Evolutionary conservation across 371 early-diverging fungal species (phyloP).

Genomic region (Actinomucor elegans): DNA sequence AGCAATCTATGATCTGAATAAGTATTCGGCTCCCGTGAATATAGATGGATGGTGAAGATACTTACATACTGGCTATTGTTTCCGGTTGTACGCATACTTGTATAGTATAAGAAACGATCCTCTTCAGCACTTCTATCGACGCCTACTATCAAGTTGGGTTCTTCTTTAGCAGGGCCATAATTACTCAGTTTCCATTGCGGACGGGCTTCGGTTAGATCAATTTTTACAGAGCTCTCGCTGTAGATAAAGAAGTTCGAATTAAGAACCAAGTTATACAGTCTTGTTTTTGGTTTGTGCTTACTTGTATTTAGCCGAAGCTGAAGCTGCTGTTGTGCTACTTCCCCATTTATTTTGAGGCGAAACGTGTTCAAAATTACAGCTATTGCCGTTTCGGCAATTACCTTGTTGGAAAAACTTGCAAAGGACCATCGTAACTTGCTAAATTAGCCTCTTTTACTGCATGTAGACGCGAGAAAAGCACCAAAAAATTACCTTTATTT

Average conservation of each 20-base stretch:
- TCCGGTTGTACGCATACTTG: constrained; percentile 33
- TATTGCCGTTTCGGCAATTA: constrained; percentile 45
- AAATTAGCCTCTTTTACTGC: no score
- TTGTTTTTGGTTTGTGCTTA: not conserved
- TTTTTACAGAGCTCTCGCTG: constrained; percentile 44
- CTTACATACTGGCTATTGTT: constrained; percentile 44
- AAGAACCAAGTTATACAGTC: not conserved
- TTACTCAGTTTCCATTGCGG: constrained; percentile 53
- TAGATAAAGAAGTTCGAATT: not conserved
- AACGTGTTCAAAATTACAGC: constrained; percentile 47
- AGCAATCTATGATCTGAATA: constrained; percentile 12
- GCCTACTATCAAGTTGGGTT: constrained; percentile 62
- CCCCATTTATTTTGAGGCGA: constrained; percentile 9
- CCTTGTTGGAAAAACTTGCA: constrained; percentile 54
- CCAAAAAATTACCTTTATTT: not conserved
- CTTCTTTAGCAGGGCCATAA: constrained; percentile 66
- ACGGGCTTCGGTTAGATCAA: constrained; percentile 45
- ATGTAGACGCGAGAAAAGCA: no score
- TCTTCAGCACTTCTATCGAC: constrained; percentile 60
- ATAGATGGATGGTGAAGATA: not conserved
- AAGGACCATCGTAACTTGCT: no score
- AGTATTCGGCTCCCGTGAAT: not conserved
- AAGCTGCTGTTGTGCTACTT: not conserved
- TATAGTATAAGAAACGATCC: constrained; percentile 54
- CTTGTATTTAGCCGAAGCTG: constrained; percentile 4